A percentile compares a stretch with the other conserved stretches of the same genome.
These are phyloP conservation scores for Hanseniaspora taiwanica DNA, from an alignment of 805 yeast species.

Conservation along the genomic window DNA sequence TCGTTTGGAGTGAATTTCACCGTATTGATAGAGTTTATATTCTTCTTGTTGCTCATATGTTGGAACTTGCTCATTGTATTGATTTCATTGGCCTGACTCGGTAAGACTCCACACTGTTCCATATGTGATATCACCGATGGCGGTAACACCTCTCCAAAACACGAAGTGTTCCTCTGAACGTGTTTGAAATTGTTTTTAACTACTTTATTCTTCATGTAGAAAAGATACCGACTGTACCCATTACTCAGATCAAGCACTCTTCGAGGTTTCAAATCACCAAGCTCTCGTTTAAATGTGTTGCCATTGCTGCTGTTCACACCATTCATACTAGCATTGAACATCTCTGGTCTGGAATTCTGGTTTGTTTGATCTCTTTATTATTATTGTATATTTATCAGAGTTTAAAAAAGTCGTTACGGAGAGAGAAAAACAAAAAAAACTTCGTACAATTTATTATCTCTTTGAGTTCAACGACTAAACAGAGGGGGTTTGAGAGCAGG, in stretches of 20 bases:
- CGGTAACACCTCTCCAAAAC: slow-evolving; percentile 19
- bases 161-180: slow-evolving; percentile 4
- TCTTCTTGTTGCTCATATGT: slow-evolving; percentile 82
- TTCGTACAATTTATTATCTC: too few species aligned
- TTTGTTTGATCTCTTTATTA: too few species aligned
- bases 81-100: slow-evolving; percentile 21
- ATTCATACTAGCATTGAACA: neutral
- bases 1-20: slow-evolving; percentile 90
- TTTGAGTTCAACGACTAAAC: too few species aligned
- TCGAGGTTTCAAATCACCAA: neutral
- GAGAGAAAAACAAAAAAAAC: too few species aligned
- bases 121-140: slow-evolving; percentile 14
- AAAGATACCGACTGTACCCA: neutral
- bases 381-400: too few species aligned
- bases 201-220: neutral
- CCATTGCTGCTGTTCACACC: neutral
- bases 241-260: neutral
- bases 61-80: slow-evolving; percentile 73
- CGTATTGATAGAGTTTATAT: slow-evolving; percentile 78
- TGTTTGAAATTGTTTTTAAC: neutral
- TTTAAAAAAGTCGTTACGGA: too few species aligned
- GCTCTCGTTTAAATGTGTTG: neutral
- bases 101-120: slow-evolving; percentile 7
- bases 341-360: too few species aligned
- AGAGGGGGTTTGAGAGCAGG: too few species aligned